A percentile compares a stretch with the other conserved stretches of the same genome.
Evolutionary conservation across 1,284 basidiomycete species (phyloP).

Genomic region (Fereydounia khargensis): DNA sequence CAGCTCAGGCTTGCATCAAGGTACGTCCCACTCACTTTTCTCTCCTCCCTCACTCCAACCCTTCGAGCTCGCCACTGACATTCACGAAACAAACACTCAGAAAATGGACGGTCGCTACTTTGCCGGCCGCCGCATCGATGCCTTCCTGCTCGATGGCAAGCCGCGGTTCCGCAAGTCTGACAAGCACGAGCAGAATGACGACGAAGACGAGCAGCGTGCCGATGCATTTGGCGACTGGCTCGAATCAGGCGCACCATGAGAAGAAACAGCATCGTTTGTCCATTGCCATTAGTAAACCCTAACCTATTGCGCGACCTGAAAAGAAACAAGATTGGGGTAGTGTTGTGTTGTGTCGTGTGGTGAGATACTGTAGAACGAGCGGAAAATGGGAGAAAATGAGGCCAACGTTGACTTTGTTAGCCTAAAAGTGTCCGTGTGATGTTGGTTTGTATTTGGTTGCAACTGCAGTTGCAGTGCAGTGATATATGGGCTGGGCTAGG

Average conservation of each 20-base stretch:
- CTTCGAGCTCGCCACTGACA: neutral
- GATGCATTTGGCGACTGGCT: slow-evolving; percentile 42
- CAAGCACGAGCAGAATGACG: slow-evolving; percentile 24
- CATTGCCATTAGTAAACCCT: no score
- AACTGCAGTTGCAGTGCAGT: no score
- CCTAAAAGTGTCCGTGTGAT: no score
- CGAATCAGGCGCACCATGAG: slow-evolving; percentile 6
- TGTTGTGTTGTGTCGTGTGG: no score
- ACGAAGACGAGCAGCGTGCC: slow-evolving; percentile 14
- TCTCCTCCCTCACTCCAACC: neutral
- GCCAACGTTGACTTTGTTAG: no score
- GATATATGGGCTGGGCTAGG: no score
- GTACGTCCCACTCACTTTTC: slow-evolving; percentile 61
- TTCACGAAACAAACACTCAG: slow-evolving; percentile 58
- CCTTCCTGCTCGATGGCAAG: slow-evolving; percentile 74
- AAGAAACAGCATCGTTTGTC: neutral
- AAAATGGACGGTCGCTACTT: slow-evolving; percentile 97
- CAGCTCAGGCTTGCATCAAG: slow-evolving; percentile 82
- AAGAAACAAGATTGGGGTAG: no score
- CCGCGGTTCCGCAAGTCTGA: slow-evolving; percentile 77
- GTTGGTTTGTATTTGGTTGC: no score
- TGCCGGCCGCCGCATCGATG: slow-evolving; percentile 76
- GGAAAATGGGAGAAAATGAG: no score
- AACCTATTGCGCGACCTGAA: no score
- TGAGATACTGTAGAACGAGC: no score